Conservation (phyloP, 2,329 filamentous ascomycete genomes). For the Aschersonia sp. region DNA sequence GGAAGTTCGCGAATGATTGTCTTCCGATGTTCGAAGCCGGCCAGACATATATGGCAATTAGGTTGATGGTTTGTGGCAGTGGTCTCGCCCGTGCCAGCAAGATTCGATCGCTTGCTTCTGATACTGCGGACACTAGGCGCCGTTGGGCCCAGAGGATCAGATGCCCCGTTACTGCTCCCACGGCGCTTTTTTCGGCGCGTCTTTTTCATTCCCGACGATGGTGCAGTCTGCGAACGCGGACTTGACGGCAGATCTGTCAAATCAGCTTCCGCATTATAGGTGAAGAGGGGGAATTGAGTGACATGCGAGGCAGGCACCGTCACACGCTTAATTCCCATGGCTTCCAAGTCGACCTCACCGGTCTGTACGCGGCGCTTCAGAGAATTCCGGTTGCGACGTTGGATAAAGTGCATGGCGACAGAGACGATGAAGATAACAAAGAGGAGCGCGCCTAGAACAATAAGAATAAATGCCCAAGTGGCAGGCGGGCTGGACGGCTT, state of each 20-base stretch:
- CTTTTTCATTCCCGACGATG: constrained; percentile 11
- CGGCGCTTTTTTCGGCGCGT: constrained; percentile 15
- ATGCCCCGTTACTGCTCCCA: constrained; percentile 14
- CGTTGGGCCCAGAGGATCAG: constrained; percentile 9
- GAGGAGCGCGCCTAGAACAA: constrained; percentile 58
- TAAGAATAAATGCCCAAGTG: constrained; percentile 66
- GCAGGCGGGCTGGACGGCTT: constrained; percentile 43
- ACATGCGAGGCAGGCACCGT: constrained; percentile 61
- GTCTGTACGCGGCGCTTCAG: constrained; percentile 56
- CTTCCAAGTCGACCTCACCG: constrained; percentile 77
- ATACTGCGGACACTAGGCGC: constrained; percentile 12
- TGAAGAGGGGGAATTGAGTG: constrained; percentile 62
- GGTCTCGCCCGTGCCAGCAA: constrained; percentile 19
- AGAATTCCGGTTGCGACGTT: constrained; percentile 52
- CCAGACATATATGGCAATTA: constrained; percentile 79
- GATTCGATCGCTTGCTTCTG: constrained; percentile 22
- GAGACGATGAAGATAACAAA: constrained; percentile 53
- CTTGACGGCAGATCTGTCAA: constrained; percentile 19
- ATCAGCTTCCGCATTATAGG: constrained; percentile 48
- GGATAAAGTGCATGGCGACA: constrained; percentile 60
- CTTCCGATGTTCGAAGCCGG: constrained; percentile 54
- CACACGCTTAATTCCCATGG: constrained; percentile 68
- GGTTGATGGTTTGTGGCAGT: constrained; percentile 54
- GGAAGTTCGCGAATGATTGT: constrained; percentile 73
- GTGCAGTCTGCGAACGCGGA: constrained; percentile 11